Percentiles rank a stretch among this genome's conserved stretches.
Evolutionary conservation across 257 asterid species (phyloP).

Genomic region (Nicotiana tomentosiformis): DNA sequence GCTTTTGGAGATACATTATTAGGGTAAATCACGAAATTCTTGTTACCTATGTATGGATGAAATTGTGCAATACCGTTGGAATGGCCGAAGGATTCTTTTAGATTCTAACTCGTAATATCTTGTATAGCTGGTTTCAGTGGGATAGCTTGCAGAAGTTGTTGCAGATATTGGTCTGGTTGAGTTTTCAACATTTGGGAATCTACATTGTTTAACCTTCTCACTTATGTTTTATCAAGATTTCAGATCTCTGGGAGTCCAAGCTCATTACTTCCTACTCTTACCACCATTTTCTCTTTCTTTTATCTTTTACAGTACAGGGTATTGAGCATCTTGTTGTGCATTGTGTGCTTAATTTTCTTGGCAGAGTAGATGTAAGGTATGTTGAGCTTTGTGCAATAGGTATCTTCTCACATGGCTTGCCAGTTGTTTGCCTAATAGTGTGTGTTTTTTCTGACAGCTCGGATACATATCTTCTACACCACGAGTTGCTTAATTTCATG

Average conservation of each 20-base stretch:
- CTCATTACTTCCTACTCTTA: not conserved
- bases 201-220: not conserved
- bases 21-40: not conserved
- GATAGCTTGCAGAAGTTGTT: not conserved
- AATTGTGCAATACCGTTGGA: not conserved
- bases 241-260: not conserved
- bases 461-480: conserved; percentile 71
- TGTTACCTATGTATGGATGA: not conserved
- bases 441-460: conserved; percentile 37
- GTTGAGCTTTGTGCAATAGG: conserved; percentile 20
- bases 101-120: not conserved
- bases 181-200: not conserved
- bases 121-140: not conserved
- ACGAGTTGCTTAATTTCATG: conserved; percentile 79
- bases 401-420: conserved; percentile 8
- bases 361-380: conserved; percentile 82
- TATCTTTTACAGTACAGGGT: conserved; percentile 46
- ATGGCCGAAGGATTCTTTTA: not conserved
- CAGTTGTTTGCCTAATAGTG: conserved; percentile 14
- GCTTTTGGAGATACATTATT: not conserved
- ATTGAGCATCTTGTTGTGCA: conserved; percentile 58
- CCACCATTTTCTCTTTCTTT: conserved; percentile 12
- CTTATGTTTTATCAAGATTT: not conserved
- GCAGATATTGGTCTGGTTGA: not conserved
- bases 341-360: conserved; percentile 70